Base-by-base conservation (phyloP, 2,329 filamentous ascomycete genomes). In the Gremmenia infestans region DNA sequence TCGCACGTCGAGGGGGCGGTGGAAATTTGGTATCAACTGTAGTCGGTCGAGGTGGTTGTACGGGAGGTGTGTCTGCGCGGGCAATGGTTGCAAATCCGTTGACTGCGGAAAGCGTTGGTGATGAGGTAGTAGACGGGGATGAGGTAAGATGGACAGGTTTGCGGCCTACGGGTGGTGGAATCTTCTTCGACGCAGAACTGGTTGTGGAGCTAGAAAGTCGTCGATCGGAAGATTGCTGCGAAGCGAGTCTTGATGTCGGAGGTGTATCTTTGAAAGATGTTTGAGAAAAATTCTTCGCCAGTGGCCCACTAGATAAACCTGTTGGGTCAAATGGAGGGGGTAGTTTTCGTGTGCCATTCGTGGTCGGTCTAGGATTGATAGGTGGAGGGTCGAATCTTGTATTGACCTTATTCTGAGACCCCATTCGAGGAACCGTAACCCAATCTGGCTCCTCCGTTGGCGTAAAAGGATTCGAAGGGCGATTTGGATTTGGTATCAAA, bases 391-490 rank as follows among this genome's bases (percentile, higher is more conserved):
- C 40, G 25, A 52, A 37, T 19, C 42, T 49, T 42, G 32, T 45
- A 37, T 37, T 40, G n/a, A 42, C 17, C 22, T 48, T 22, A 53
- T 19, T 48, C 48, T 51, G 52, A 22, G 58, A 60, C 22, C 55
- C 48, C 36, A 62, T 56, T 36, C 81, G 74, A 22, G 82, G 78
- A 5, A 87, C 76, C 3, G 79, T 80, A 43, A 96, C 83, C 94
- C 94, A 97, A 66, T 97, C 92, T 9, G 87, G 82, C 70, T 96
- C 89, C 35, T 86, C 79, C 1, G 81, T 85, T 0, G 81, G 76
- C 1, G 79, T 80, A 70, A 95, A 97, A 0, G 94, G 94, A 66
- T 97, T 97, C 0, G 88, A 83, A 12, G 84, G 82, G 48, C 89
- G 82, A 35, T 83, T 80, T 1, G 87, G 83, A 69, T 96, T 97